Conservation (phyloP, 805 yeast genomes). For the Tetrapisispora iriomotensis region DNA sequence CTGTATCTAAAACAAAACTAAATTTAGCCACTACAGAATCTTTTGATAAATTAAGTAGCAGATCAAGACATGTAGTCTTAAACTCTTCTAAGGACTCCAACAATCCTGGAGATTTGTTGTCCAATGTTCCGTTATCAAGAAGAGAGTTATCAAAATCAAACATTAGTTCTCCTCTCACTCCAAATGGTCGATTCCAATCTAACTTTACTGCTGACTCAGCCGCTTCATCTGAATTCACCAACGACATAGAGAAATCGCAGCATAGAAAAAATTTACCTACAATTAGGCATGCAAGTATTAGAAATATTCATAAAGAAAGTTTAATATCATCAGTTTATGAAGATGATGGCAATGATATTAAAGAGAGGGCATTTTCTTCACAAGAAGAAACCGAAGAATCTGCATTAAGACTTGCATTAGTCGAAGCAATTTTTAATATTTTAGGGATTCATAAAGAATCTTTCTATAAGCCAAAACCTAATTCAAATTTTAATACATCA, state of each 20-base stretch:
- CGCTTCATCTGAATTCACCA: background rate
- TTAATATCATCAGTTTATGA: background rate
- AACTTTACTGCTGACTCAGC: background rate
- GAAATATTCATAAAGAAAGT: background rate
- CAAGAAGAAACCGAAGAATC: conserved; percentile 68
- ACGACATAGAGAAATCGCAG: background rate
- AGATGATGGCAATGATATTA: conserved; percentile 1
- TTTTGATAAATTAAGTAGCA: background rate
- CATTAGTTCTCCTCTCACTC: background rate
- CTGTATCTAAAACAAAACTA: background rate
- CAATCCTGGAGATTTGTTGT: conserved; percentile 78
- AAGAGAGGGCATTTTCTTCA: conserved; percentile 33
- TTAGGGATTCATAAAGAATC: conserved; percentile 50
- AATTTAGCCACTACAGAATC: background rate
- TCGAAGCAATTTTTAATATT: conserved; percentile 58
- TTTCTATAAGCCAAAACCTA: background rate
- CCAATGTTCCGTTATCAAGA: conserved; percentile 66
- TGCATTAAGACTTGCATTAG: conserved; percentile 50
- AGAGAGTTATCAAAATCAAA: conserved; percentile 9
- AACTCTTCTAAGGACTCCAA: conserved; percentile 42
- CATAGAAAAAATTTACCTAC: background rate
- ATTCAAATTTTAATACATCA: too few relatives aligned
- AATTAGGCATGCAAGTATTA: background rate
- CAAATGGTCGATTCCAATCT: background rate
- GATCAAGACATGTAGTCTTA: conserved; percentile 42